phyloP scores from a whole-genome alignment of 805 yeast genomes.

The Saccharomyces mikatae region DNA sequence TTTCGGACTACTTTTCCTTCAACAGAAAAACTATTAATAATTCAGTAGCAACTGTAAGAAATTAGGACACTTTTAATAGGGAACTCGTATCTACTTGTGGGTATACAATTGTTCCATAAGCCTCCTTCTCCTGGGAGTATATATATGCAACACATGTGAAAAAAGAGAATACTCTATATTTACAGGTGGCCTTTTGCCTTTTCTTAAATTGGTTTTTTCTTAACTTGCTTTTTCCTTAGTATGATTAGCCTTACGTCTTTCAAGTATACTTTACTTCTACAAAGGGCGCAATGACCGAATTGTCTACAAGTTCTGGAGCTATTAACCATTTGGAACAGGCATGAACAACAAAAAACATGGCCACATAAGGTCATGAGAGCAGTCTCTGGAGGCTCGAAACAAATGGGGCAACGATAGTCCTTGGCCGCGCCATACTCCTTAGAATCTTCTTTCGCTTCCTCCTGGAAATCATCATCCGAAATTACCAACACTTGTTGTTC shows the following conservation, averaged over 20 bases:
- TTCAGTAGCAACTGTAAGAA: background rate
- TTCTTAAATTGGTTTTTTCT: too few species aligned
- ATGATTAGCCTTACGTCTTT: conserved; percentile 26
- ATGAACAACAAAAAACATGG: conserved; percentile 47
- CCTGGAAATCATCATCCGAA: conserved; percentile 30
- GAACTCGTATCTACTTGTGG: background rate
- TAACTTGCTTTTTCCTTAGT: conserved; percentile 27
- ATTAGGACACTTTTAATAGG: background rate
- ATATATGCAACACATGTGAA: background rate
- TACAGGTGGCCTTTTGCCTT: background rate
- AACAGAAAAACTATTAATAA: background rate
- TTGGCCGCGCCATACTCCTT: conserved; percentile 25
- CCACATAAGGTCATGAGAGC: conserved; percentile 50
- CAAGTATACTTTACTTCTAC: conserved; percentile 32
- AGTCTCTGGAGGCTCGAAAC: conserved; percentile 44
- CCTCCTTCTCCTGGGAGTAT: background rate
- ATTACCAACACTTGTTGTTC: conserved; percentile 35
- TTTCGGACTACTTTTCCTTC: background rate
- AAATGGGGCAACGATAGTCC: conserved; percentile 43
- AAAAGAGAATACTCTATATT: background rate
- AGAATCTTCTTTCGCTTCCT: conserved; percentile 11
- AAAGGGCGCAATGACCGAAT: conserved; percentile 37
- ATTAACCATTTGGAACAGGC: conserved; percentile 43
- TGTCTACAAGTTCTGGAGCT: conserved; percentile 34
- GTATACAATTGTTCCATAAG: background rate